These are phyloP conservation scores for Chrysopogon serrulatus DNA, from an alignment of 176 grass and related monocot species.

Conservation along the genomic window DNA sequence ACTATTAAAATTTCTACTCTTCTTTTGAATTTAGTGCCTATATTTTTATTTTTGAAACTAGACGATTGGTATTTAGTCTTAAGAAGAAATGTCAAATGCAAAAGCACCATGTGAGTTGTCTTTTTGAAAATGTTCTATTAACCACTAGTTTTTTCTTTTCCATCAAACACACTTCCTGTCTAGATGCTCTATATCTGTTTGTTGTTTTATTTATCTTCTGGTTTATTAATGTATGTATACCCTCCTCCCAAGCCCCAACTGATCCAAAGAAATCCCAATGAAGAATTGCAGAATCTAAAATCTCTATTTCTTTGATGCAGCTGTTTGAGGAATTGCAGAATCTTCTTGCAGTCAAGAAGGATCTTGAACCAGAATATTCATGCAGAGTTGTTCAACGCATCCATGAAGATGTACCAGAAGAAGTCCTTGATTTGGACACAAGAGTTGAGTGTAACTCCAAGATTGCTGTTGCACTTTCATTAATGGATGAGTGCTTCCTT, in stretches of 20 bases:
- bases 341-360: constrained; percentile 76
- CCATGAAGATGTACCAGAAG: constrained; percentile 54
- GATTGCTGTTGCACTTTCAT: constrained; percentile 78
- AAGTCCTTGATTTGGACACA: constrained; percentile 29
- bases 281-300: constrained; percentile 1
- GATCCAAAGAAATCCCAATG: background rate
- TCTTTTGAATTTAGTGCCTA: background rate
- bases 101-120: background rate
- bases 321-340: constrained; percentile 65
- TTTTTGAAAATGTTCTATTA: background rate
- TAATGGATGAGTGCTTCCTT: constrained; percentile 96
- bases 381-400: constrained; percentile 70
- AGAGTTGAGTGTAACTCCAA: constrained; percentile 81
- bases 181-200: background rate
- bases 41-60: constrained; percentile 1
- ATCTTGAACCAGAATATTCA: constrained; percentile 68
- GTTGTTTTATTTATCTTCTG: background rate
- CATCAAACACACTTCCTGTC: background rate
- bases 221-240: background rate
- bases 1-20: background rate
- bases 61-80: background rate
- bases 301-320: constrained; percentile 37
- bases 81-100: background rate
- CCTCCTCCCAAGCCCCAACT: background rate
- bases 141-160: background rate